Evolutionary conservation across 352 stramenopile genomes (phyloP), one percentile per base, ranked within the genome.

Genomic region (Achlya hypogyna): DNA sequence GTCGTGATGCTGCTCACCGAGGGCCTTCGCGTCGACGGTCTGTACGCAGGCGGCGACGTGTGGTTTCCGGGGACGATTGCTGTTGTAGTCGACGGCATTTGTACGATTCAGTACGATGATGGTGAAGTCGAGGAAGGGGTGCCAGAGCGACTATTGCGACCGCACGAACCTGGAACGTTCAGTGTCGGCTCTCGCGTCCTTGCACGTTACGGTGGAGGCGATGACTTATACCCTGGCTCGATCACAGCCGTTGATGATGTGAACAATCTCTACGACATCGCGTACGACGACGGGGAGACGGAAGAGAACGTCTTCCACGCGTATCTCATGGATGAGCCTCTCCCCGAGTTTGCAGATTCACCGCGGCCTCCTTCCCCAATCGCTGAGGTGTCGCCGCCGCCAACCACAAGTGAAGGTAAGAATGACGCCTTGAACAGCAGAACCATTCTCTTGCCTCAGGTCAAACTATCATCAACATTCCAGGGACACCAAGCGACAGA

Each of bases 271-370:
- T 93, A 88, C 75, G 87, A 77, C 38, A 78, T 91, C 59, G 78
- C 83, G 51, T 92, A 94, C 69, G 82, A 94, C 70, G 86, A 91
- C 72, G 74, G 75, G n/a, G 81, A 93, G 38, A 73, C 86, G n/a
- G 81, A 91, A 58, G 43, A 69, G 2, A 66, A 85, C 35, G 79
- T 95, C 0, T 42, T 75, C 27, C 31, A 88, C 23, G 78, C 76
- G 45, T 75, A 76, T 22, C 86, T 93, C 29, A 62, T 69, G 14
- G 83, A 67, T 34, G 60, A 67, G 49, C 3, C 23, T 4, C 32
- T 20, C 54, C 34, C 35, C 9, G 28, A 1, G 12, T 10, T 45
- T 18, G 38, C 38, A n/a, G 12, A 9, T 45, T 18, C 12, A 9
- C 38, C 12, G 38, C 38, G 38, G n/a, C 38, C 12, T 45, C 12